phyloP scores from a whole-genome alignment of 1,284 basidiomycete species.

The Ceratobasidium sp. region DNA sequence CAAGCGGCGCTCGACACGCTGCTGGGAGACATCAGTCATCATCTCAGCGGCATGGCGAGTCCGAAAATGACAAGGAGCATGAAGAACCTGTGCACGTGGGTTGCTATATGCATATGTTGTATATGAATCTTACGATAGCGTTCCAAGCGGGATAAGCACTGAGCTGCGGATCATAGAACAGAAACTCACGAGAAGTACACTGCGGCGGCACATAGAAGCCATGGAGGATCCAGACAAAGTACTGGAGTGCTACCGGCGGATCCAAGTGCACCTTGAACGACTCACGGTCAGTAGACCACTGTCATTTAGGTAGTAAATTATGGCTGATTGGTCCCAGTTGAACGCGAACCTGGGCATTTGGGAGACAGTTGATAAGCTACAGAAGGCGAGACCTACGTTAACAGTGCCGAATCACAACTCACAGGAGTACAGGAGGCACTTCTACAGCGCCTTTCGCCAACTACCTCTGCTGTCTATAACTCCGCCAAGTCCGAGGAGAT shows the following conservation, averaged over 20 bases:
- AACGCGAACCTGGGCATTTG: neutral
- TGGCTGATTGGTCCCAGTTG: neutral
- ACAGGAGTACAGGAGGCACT: neutral
- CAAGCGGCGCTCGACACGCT: too few relatives aligned
- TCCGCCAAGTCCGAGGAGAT: neutral
- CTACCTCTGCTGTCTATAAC: neutral
- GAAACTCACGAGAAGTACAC: neutral
- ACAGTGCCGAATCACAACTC: too few relatives aligned
- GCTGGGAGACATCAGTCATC: too few relatives aligned
- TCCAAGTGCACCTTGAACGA: neutral
- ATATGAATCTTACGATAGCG: too few relatives aligned
- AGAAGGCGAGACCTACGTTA: neutral
- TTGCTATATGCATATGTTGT: too few relatives aligned
- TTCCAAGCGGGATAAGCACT: neutral
- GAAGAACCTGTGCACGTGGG: too few relatives aligned
- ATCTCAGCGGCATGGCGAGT: too few relatives aligned
- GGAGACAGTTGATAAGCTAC: neutral
- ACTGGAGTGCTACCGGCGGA: conserved; percentile 15
- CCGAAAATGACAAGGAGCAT: too few relatives aligned
- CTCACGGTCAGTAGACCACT: neutral
- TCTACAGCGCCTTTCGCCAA: too few relatives aligned
- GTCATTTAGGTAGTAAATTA: neutral
- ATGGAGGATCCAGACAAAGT: conserved; percentile 2
- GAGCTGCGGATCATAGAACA: neutral
- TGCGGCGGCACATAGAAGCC: neutral